Base-by-base conservation (phyloP, 352 stramenopile genomes). In the Phytophthora multivora region DNA sequence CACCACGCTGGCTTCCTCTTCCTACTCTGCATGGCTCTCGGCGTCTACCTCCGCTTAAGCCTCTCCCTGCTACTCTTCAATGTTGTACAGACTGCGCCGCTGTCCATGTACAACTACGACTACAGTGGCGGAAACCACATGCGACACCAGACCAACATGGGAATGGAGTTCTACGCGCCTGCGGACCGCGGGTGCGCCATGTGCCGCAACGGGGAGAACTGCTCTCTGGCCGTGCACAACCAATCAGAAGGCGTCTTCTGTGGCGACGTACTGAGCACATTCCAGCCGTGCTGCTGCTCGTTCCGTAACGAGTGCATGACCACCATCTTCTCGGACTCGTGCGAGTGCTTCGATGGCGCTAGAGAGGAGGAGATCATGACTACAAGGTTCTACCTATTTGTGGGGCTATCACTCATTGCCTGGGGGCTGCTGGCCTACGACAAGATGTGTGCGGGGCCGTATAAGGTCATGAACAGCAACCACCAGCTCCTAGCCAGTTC, bases 391-490 rank as follows among this genome's bases (percentile, higher is more conserved):
- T 89, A 87, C 33, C 67, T 92, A 6, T 90, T 92, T 53, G 73
- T 85, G 15, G 71, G 80, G 16, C 75, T 92, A 19, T 89, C 80
- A 8, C 33, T 75, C 35, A 57, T 90, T 35, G 75, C 80, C 4
- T 90, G 83, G 80, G 67, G 61, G 8, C 50, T 87, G 18, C 58
- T 92, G 25, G 66, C 86, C 42, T 90, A 88, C 59, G 83, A 92
- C 58, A 86, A 85, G 57, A 92, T 89, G 83, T 92, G 83, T 28
- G 66, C 68, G 1, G 78, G 79, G 0, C 80, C 80, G 5, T 90
- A 90, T 69, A 92, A 92, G 65, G 73, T 92, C 57, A 85, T 83
- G 65, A 90, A 92, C 69, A 91, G 83, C 60, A 89, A 77, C 52
- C 83, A 84, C 42, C 75, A 89, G 53, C 61, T 82, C 51, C 69